These are phyloP conservation scores for Monosporascus sp. DNA, from an alignment of 2,329 filamentous ascomycete genomes.

Conservation along the genomic window DNA sequence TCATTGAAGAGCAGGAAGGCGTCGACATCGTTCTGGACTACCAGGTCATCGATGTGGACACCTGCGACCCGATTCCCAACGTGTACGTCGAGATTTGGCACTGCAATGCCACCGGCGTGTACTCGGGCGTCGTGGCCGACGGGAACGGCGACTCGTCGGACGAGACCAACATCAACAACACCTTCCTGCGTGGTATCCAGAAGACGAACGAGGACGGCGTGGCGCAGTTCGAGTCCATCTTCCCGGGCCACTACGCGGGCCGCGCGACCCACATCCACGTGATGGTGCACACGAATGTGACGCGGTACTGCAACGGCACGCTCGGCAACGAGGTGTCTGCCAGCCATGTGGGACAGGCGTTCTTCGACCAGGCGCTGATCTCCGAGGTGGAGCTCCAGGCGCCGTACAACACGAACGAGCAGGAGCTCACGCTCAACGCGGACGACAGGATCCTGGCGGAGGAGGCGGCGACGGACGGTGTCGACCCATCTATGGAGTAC, in stretches of 20 bases:
- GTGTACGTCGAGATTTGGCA: constrained; percentile 48
- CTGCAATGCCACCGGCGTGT: constrained; percentile 40
- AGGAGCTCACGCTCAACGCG: constrained; percentile 33
- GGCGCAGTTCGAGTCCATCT: constrained; percentile 35
- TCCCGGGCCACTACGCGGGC: constrained; percentile 39
- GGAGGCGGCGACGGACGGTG: constrained; percentile 18
- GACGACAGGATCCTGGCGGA: constrained; percentile 22
- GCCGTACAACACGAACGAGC: constrained; percentile 43
- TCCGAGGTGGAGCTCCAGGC: constrained; percentile 38
- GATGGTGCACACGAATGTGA: constrained; percentile 36
- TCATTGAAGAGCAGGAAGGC: constrained; percentile 41
- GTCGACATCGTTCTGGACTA: constrained; percentile 44
- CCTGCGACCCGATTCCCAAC: constrained; percentile 44
- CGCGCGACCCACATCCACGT: constrained; percentile 46
- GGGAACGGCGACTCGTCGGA: constrained; percentile 34
- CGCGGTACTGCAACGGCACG: constrained; percentile 35
- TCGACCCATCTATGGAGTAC: constrained; percentile 43
- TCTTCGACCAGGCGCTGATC: constrained; percentile 57
- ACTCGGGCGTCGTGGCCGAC: constrained; percentile 37
- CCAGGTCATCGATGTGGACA: constrained; percentile 48
- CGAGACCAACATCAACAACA: constrained; percentile 34
- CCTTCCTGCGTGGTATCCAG: constrained; percentile 36
- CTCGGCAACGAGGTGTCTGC: constrained; percentile 41
- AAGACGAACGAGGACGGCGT: constrained; percentile 35
- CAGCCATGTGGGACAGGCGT: constrained; percentile 59